Conservation (phyloP, 805 yeast species). For the Nakazawaea ishiwadae region DNA sequence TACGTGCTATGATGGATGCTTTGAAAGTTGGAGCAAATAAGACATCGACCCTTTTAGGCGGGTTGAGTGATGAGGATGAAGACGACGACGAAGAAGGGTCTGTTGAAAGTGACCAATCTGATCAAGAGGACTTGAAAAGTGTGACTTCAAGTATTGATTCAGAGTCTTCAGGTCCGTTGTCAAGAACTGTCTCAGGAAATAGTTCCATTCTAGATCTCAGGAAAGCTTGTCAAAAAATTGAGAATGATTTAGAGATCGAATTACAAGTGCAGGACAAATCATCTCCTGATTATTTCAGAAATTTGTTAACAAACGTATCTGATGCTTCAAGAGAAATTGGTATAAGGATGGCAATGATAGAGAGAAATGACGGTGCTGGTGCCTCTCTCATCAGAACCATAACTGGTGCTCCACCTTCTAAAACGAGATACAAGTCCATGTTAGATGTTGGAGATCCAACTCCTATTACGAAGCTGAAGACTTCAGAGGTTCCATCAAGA, state of each 20-base stretch:
- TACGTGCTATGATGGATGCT: slow-evolving; percentile 10
- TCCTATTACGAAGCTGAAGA: slow-evolving; percentile 5
- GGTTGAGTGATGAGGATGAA: slow-evolving; percentile 9
- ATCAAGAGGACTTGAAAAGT: slow-evolving; percentile 17
- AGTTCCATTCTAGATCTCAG: slow-evolving; percentile 18
- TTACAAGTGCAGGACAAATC: slow-evolving; percentile 18
- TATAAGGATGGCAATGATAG: slow-evolving; percentile 30
- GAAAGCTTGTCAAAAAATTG: slow-evolving; percentile 20
- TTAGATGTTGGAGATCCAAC: slow-evolving; percentile 5
- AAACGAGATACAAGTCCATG: slow-evolving; percentile 16
- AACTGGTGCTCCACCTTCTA: slow-evolving; percentile 30
- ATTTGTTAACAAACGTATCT: slow-evolving; percentile 24
- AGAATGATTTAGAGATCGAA: slow-evolving; percentile 22
- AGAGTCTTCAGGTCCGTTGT: background rate
- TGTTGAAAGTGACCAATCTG: slow-evolving; percentile 14
- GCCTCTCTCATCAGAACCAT: slow-evolving; percentile 32
- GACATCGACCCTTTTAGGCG: background rate
- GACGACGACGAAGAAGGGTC: slow-evolving; percentile 12
- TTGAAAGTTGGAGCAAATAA: slow-evolving; percentile 3
- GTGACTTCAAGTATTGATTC: slow-evolving; percentile 16
- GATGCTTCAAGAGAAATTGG: slow-evolving; percentile 29
- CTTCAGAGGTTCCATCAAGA: background rate
- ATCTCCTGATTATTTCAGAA: slow-evolving; percentile 25
- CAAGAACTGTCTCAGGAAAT: slow-evolving; percentile 1
- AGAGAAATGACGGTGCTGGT: slow-evolving; percentile 30